phyloP scores from a whole-genome alignment of 495 filamentous ascomycete genomes.

The Xylaria curta region DNA sequence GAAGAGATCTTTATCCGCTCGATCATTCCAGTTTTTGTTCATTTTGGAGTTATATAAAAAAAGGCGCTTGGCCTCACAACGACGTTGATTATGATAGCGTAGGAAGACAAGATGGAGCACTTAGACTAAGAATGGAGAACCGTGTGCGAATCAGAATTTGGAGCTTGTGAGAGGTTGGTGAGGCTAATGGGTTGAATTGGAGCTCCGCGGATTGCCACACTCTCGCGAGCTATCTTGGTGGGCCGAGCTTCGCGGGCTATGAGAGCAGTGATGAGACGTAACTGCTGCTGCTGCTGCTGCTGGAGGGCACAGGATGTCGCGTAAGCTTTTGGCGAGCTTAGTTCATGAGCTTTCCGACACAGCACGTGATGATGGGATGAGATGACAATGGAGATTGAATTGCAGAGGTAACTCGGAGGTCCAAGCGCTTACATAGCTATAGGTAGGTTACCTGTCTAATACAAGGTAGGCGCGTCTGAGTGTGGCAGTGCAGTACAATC shows the following conservation, averaged over 20 bases:
- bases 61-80: slow-evolving; percentile 13
- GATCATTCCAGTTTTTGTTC: slow-evolving; percentile 62
- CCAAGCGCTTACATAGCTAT: slow-evolving; percentile 14
- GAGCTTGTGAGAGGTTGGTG: slow-evolving; percentile 38
- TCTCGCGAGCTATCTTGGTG: slow-evolving; percentile 37
- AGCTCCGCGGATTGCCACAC: slow-evolving; percentile 27
- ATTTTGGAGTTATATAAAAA: slow-evolving; percentile 33
- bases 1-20: slow-evolving; percentile 60
- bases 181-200: slow-evolving; percentile 34
- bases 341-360: neutral
- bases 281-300: neutral
- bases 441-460: slow-evolving; percentile 1
- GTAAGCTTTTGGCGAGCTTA: slow-evolving; percentile 11
- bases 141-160: slow-evolving; percentile 40
- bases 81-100: slow-evolving; percentile 5
- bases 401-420: neutral
- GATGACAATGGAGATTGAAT: neutral
- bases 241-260: slow-evolving; percentile 24
- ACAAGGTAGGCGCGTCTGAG: neutral
- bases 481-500: slow-evolving; percentile 21
- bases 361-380: slow-evolving; percentile 18
- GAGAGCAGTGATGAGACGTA: neutral
- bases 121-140: slow-evolving; percentile 31
- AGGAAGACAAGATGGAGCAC: slow-evolving; percentile 25
- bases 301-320: neutral